Conservation (phyloP, 148 eudicot genomes). For the Diospyros lotus region DNA sequence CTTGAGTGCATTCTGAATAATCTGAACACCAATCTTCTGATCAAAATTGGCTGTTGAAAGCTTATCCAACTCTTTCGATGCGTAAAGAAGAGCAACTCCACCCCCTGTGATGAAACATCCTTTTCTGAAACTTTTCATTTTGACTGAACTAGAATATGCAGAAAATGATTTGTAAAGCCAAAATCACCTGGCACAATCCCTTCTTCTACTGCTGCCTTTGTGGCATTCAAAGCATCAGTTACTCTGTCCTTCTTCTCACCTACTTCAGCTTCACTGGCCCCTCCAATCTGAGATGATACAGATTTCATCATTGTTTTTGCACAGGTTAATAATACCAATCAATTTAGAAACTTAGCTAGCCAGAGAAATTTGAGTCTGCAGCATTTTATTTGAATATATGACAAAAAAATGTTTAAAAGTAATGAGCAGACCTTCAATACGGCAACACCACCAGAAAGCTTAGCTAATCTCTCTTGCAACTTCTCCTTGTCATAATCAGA, state of each 20-base stretch:
- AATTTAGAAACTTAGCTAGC: neutral
- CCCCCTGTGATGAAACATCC: conserved; percentile 29
- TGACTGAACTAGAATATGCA: neutral
- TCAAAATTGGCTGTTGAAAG: conserved; percentile 49
- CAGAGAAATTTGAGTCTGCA: neutral
- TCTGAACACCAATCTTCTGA: conserved; percentile 56
- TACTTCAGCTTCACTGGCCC: conserved; percentile 96
- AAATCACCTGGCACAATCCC: conserved; percentile 81
- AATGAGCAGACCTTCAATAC: conserved; percentile 59
- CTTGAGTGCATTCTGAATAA: conserved; percentile 50
- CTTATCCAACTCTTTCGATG: conserved; percentile 43
- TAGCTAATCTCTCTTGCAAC: conserved; percentile 85
- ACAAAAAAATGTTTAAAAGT: neutral
- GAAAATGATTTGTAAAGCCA: neutral
- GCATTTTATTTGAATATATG: neutral
- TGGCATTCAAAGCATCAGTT: conserved; percentile 93
- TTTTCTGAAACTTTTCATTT: neutral
- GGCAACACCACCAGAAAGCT: conserved; percentile 94
- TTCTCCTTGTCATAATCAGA: conserved; percentile 91
- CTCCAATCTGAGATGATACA: conserved; percentile 59
- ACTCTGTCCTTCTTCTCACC: conserved; percentile 97
- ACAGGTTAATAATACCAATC: neutral
- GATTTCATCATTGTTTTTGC: neutral
- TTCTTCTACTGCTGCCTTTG: conserved; percentile 96
- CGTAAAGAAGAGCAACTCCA: conserved; percentile 61